phyloP scores from a whole-genome alignment of 2,329 filamentous ascomycete genomes.

The Sarocladium oryzae region DNA sequence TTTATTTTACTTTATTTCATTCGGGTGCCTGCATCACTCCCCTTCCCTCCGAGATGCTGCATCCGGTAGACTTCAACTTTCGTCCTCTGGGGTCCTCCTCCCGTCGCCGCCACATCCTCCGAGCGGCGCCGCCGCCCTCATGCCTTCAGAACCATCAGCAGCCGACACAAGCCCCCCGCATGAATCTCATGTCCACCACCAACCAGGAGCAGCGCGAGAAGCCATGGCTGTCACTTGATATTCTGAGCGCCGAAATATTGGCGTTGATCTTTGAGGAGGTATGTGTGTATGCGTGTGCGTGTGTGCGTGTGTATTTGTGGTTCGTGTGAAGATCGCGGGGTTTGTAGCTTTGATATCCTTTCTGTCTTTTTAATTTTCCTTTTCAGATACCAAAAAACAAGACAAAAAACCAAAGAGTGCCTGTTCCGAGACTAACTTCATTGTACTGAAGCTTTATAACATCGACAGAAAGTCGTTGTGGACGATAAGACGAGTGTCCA shows the following conservation, averaged over 20 bases:
- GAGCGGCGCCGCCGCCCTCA: not conserved
- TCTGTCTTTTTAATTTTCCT: no score
- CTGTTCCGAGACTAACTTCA: no score
- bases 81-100: not conserved
- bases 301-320: no score
- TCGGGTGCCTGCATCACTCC: not conserved
- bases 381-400: no score
- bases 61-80: not conserved
- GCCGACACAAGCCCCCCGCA: not conserved
- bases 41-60: not conserved
- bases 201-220: not conserved
- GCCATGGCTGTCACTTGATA: slow-evolving; percentile 14
- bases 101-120: not conserved
- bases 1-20: not conserved
- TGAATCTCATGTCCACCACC: not conserved
- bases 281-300: no score
- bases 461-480: slow-evolving; percentile 28
- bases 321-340: no score
- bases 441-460: slow-evolving; percentile 30
- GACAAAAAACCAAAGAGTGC: no score
- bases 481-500: slow-evolving; percentile 30
- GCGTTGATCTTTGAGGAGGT: slow-evolving; percentile 36
- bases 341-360: no score
- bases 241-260: slow-evolving; percentile 38
- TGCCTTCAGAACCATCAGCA: slow-evolving; percentile 2